A percentile compares a stretch with the other conserved stretches of the same genome.
Conservation (phyloP, 257 asterid species). For the Penstemon davidsonii region DNA sequence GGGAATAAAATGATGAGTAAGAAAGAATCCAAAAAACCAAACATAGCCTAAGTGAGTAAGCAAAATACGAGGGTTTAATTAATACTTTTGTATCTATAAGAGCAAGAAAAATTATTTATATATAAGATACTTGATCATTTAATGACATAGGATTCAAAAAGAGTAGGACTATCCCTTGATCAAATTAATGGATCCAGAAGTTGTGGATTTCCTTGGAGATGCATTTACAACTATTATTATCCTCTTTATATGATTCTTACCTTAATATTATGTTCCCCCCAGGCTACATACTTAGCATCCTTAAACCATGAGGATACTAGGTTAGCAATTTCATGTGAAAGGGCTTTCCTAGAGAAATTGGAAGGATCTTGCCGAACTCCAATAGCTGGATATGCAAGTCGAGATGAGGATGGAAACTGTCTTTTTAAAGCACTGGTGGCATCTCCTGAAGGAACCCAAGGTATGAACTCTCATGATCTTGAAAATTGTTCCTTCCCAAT, state of each 20-base stretch:
- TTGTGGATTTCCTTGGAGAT: neutral
- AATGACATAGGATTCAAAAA: too few relatives aligned
- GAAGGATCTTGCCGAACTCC: conserved; percentile 98
- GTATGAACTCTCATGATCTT: conserved; percentile 31
- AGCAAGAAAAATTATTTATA: too few relatives aligned
- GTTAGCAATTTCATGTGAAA: conserved; percentile 81
- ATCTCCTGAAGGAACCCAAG: conserved; percentile 81
- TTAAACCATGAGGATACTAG: conserved; percentile 95
- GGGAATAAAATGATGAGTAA: too few relatives aligned
- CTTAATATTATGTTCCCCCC: conserved; percentile 28
- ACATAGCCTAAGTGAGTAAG: too few relatives aligned
- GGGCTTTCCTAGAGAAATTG: conserved; percentile 73
- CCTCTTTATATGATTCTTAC: neutral
- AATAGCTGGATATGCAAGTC: conserved; percentile 82
- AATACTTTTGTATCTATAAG: too few relatives aligned
- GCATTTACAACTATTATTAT: neutral
- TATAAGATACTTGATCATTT: too few relatives aligned
- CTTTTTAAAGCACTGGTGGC: conserved; percentile 78
- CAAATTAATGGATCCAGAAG: neutral
- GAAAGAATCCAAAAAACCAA: too few relatives aligned
- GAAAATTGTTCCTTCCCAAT: neutral
- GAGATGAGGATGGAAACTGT: conserved; percentile 75
- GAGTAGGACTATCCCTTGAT: too few relatives aligned
- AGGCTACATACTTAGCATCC: conserved; percentile 78
- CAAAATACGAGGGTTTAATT: too few relatives aligned